Base-by-base conservation (phyloP, 805 yeast genomes). In the Starmera quercuum region DNA sequence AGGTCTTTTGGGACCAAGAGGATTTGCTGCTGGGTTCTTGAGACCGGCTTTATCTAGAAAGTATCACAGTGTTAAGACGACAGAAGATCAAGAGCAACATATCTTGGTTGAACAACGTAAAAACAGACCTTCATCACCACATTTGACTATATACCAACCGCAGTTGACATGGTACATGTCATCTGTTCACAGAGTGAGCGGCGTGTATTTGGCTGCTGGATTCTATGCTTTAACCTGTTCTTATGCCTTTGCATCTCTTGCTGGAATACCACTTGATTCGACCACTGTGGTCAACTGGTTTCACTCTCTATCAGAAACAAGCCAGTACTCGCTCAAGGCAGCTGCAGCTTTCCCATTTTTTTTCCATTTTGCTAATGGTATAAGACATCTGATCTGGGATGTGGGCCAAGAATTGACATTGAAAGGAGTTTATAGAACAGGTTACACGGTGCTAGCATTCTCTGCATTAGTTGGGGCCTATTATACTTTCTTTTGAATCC, bases 331-430 rank as follows among this genome's bases (percentile, higher is more conserved):
- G 17, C 63, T 75, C 38, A 92, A 92, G 68, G 77, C 80, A 32
- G 53, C 74, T 26, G 74, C 80, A 53, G 76, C 92, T 7, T 74
- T 74, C 66, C 88, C 96, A 45, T 86, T 92, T 61, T 82, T 83
- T 20, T 87, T 75, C 81, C 98, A 92, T 63, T 52, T 73, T 30
- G 75, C 69, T 57, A 86, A 88, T 58, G 97, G 97, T 50, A 40
- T 90, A 43, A 85, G 98, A 73, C 98, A 92, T 60, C 66, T 90
- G 61, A 54, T 84, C 36, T 92, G 98, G 98, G 98, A 92, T 59
- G 58, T 77, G 34, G 95, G 95, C 58, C 68, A 65, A 46, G 83
- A 81, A 60, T 71, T 90, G 56, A 73, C 87, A 41, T 53, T 84
- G 47, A 75, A 81, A 54, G 97, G 95, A 47, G 96, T 92, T 37